Evolutionary conservation across 306 rosid genomes (phyloP).

Genomic region (Cucumis sativus): Cucumber_9930_V3 NC_026659.2:5610001-5610500

Average conservation of each 20-base stretch:
- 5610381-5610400: slow-evolving; percentile 28
- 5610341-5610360: neutral
- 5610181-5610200: neutral
- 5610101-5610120: neutral
- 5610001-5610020: neutral
- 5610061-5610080: neutral
- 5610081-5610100: neutral
- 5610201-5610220: neutral
- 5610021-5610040: neutral
- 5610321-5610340: neutral
- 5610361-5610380: neutral
- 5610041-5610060: neutral
- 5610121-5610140: neutral
- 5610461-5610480: slow-evolving; percentile 78
- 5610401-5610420: slow-evolving; percentile 84
- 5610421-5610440: slow-evolving; percentile 67
- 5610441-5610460: slow-evolving; percentile 67
- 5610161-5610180: neutral
- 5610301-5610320: neutral
- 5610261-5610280: neutral
- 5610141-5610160: neutral
- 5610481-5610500: slow-evolving; percentile 60
- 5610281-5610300: neutral
- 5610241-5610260: neutral
- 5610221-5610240: neutral